Evolutionary conservation across 2,329 filamentous ascomycete species (phyloP).

Genomic region (Aspergillus fumigatus): DNA sequence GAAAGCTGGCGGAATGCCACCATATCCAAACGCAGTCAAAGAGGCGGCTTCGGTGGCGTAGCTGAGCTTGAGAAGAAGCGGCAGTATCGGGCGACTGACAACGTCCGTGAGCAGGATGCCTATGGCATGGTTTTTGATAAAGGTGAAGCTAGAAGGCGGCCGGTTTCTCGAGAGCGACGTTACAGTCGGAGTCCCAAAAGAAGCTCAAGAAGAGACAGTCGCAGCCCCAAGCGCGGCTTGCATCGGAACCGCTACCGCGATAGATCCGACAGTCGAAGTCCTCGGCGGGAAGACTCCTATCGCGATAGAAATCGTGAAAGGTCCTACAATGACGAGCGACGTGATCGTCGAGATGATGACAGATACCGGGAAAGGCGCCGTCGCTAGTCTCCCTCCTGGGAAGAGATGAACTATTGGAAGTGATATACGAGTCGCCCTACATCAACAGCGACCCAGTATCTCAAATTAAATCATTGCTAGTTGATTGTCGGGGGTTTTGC

Average conservation of each 20-base stretch:
- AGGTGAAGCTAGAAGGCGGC: slow-evolving; percentile 15
- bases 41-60: slow-evolving; percentile 86
- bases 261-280: slow-evolving; percentile 30
- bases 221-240: slow-evolving; percentile 23
- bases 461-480: not conserved
- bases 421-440: not conserved
- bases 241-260: slow-evolving; percentile 36
- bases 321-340: slow-evolving; percentile 32
- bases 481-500: not conserved
- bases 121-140: slow-evolving; percentile 82
- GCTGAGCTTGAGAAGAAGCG: slow-evolving; percentile 81
- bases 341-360: slow-evolving; percentile 24
- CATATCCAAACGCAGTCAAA: slow-evolving; percentile 68
- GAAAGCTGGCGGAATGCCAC: slow-evolving; percentile 84
- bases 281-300: slow-evolving; percentile 22
- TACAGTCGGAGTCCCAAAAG: slow-evolving; percentile 46
- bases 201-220: slow-evolving; percentile 26
- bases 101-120: slow-evolving; percentile 42
- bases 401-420: not conserved
- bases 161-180: slow-evolving; percentile 21
- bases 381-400: slow-evolving; percentile 4
- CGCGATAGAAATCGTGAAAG: slow-evolving; percentile 36
- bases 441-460: not conserved
- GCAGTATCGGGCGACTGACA: slow-evolving; percentile 73
- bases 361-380: slow-evolving; percentile 25